These are phyloP conservation scores for Flaveria bidentis DNA, from an alignment of 129 eudicot genomes.

Conservation along the genomic window DNA sequence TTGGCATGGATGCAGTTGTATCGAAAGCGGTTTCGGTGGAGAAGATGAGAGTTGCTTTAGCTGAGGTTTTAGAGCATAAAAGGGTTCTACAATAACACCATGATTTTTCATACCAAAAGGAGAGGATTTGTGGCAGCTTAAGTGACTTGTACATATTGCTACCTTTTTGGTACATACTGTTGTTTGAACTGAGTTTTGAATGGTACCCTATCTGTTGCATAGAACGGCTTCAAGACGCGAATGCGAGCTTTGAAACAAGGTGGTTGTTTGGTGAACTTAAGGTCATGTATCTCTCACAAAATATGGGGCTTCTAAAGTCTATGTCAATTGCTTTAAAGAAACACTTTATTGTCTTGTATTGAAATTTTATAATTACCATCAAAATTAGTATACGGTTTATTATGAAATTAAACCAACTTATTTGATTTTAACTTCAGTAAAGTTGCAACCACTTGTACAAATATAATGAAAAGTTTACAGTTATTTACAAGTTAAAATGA, in stretches of 20 bases:
- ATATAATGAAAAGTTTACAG: too few species aligned
- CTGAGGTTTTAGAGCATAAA: conserved; percentile 66
- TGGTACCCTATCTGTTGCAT: conserved; percentile 30
- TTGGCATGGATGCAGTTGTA: conserved; percentile 78
- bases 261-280: too few species aligned
- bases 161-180: conserved; percentile 23
- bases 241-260: too few species aligned
- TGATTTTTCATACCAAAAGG: background rate
- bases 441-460: too few species aligned
- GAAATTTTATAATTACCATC: too few species aligned
- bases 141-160: conserved; percentile 25
- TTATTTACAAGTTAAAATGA: background rate
- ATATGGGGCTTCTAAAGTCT: too few species aligned
- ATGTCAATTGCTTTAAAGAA: conserved; percentile 2
- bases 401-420: background rate
- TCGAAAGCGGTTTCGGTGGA: conserved; percentile 78
- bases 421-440: background rate
- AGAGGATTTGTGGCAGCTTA: background rate
- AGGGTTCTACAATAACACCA: conserved; percentile 39
- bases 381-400: background rate
- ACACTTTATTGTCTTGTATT: background rate
- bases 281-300: too few species aligned
- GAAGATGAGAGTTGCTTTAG: conserved; percentile 76
- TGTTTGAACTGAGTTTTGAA: conserved; percentile 23
- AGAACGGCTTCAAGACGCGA: background rate